These are phyloP conservation scores for Spiromastix sp. DNA, from an alignment of 2,329 filamentous ascomycete genomes.

Conservation along the genomic window DNA sequence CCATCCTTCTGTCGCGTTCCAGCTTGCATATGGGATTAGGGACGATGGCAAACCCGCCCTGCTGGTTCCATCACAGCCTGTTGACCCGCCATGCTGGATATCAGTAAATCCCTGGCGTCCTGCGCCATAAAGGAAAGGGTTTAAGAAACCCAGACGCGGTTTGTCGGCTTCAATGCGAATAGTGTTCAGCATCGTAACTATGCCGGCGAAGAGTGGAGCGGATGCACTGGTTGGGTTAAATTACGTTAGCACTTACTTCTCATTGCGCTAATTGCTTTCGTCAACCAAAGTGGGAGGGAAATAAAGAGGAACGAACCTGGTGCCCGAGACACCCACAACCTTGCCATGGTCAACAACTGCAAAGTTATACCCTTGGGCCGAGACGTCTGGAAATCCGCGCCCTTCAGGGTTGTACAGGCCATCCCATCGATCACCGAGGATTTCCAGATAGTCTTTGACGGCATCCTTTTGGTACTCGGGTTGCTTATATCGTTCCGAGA, in stretches of 20 bases:
- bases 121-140: constrained; percentile 49
- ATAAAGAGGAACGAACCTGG: constrained; percentile 23
- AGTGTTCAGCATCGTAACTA: constrained; percentile 56
- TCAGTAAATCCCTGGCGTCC: constrained; percentile 38
- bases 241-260: constrained; percentile 11
- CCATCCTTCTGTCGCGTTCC: constrained; percentile 42
- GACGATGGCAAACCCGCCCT: constrained; percentile 29
- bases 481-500: constrained; percentile 39
- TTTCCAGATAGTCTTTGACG: constrained; percentile 35
- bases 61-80: constrained; percentile 32
- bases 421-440: constrained; percentile 31
- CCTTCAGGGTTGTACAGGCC: constrained; percentile 43
- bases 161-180: constrained; percentile 46
- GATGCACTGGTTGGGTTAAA: constrained; percentile 35
- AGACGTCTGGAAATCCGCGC: constrained; percentile 52
- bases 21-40: constrained; percentile 35
- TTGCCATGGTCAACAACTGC: constrained; percentile 29
- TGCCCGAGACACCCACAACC: constrained; percentile 36
- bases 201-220: constrained; percentile 51
- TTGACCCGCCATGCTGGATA: constrained; percentile 37
- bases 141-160: constrained; percentile 47
- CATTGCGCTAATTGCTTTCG: no score
- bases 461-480: constrained; percentile 38
- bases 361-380: constrained; percentile 43
- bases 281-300: not conserved